Evolutionary conservation across 2,329 filamentous ascomycete genomes (phyloP), one percentile per base, ranked within the genome.

Genomic region (Penicillium sclerotiorum): DNA sequence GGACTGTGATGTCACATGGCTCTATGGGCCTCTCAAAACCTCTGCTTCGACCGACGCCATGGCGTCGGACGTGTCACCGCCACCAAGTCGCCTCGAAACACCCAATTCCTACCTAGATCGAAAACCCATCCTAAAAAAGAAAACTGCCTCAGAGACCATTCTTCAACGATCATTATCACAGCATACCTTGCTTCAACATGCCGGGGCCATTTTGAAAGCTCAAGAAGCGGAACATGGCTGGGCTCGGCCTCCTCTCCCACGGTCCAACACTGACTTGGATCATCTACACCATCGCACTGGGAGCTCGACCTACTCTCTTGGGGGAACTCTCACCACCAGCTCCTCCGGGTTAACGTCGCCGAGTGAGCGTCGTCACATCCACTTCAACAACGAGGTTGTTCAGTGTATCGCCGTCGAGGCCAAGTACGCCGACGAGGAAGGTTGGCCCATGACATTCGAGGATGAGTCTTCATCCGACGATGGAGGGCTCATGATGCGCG

Each of bases 1-100:
- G 70, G 94, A 97, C 63, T 94, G 89, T 69, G 93, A 99, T 71
- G 91, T 96, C 25, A 96, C 93, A 38, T 99, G 93, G 94, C 79
- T 99, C 1, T 99, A 97, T 65, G 94, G 94, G 0, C 94, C 94
- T 11, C 73, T 96, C 41, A 93, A 96, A 68, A 87, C 87, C 1
- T 86, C 87, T 18, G 77, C 79, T 4, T 58, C 50, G 4, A 81
- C 78, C 47, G 82, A 79, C 53, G 77, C 62, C 64, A 75, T 83
- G 49, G 71, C 71, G 11, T 69, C 77, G 45, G 70, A 74, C 43
- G 66, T 69, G 32, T 77, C 78, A 11, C 79, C 81, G 38, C 75
- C 78, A 18, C 73, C 73, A 20, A 83, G 79, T 58, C 75, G 75
- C 12, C 66, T 86, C 5, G 85, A 82, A 12, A 83, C 83, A 45